A percentile compares a stretch with the other conserved stretches of the same genome.
phyloP scores from a whole-genome alignment of 2,329 filamentous ascomycete genomes.

The Clonostachys rhizophaga region DNA sequence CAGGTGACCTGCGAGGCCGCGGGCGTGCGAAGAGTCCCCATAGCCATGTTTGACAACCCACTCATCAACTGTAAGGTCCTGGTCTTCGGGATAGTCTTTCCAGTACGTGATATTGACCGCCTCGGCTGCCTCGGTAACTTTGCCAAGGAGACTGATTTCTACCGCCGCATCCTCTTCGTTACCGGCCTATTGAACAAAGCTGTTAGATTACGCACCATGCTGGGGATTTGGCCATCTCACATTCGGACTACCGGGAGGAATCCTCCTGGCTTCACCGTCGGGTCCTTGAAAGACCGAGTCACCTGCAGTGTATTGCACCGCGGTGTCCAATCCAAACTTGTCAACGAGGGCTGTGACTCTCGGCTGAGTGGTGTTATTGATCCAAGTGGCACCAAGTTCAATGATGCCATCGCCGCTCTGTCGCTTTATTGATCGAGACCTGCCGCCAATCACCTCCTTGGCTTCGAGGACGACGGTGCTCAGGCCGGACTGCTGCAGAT shows the following conservation, averaged over 20 bases:
- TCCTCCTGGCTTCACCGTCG: not conserved
- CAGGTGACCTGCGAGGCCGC: not conserved
- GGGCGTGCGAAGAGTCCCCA: not conserved
- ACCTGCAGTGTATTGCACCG: constrained; percentile 5
- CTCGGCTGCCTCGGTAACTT: not conserved
- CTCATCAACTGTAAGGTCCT: not conserved
- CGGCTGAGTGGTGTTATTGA: constrained; percentile 7
- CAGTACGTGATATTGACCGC: not conserved
- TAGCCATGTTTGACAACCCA: not conserved
- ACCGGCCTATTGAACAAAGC: no score
- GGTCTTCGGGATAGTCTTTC: not conserved
- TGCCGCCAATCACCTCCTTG: constrained; percentile 3
- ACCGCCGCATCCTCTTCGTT: not conserved
- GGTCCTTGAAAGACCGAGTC: constrained; percentile 2
- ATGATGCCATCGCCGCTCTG: constrained; percentile 3
- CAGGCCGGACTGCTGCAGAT: constrained; percentile 1
- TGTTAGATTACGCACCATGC: no score
- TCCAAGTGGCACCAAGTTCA: constrained; percentile 8
- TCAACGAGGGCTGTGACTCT: constrained; percentile 1
- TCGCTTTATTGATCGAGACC: constrained; percentile 1
- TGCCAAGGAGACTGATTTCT: not conserved
- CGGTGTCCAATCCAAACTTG: constrained; percentile 5
- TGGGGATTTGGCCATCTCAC: not conserved
- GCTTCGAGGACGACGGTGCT: constrained; percentile 2
- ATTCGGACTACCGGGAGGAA: not conserved